Evolutionary conservation across 2,329 filamentous ascomycete genomes (phyloP).

Genomic region (Aspergillus uvarum): DNA sequence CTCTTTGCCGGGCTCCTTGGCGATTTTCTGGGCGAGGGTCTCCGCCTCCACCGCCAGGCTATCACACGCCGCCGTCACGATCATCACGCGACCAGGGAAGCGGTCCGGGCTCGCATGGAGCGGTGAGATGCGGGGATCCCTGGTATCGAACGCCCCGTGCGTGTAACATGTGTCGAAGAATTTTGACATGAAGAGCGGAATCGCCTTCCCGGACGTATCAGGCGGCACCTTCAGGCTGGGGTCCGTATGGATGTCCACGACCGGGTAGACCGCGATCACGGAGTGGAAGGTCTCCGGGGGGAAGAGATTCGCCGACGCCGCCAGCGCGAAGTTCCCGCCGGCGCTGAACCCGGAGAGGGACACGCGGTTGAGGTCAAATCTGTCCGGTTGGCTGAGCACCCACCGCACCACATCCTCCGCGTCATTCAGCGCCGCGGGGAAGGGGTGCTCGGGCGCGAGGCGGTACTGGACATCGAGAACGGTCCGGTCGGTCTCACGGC

Average conservation of each 20-base stretch:
- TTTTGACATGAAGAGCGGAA: constrained; percentile 26
- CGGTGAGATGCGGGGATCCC: constrained; percentile 36
- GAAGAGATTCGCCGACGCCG: constrained; percentile 30
- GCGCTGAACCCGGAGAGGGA: constrained; percentile 47
- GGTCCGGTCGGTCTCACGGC: constrained; percentile 27
- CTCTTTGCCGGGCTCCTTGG: constrained; percentile 16
- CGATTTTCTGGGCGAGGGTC: constrained; percentile 27
- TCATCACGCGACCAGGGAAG: constrained; percentile 31
- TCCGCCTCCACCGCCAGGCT: constrained; percentile 32
- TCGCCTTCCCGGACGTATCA: constrained; percentile 18
- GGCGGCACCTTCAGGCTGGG: constrained; percentile 25
- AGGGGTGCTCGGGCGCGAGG: constrained; percentile 42
- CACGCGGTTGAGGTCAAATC: constrained; percentile 36
- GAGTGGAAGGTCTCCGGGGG: constrained; percentile 32
- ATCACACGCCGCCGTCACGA: constrained; percentile 34
- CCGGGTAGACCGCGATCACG: constrained; percentile 37
- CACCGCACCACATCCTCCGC: constrained; percentile 41
- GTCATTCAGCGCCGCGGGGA: constrained; percentile 43
- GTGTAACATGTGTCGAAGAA: constrained; percentile 34
- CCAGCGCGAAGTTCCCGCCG: constrained; percentile 43
- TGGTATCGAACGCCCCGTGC: constrained; percentile 23
- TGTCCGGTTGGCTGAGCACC: constrained; percentile 32
- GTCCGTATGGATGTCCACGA: constrained; percentile 25
- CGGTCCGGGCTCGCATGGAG: constrained; percentile 25
- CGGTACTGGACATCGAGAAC: constrained; percentile 44